Base-by-base conservation (phyloP, 106 monocot species). In the Gastrodia elata region DNA sequence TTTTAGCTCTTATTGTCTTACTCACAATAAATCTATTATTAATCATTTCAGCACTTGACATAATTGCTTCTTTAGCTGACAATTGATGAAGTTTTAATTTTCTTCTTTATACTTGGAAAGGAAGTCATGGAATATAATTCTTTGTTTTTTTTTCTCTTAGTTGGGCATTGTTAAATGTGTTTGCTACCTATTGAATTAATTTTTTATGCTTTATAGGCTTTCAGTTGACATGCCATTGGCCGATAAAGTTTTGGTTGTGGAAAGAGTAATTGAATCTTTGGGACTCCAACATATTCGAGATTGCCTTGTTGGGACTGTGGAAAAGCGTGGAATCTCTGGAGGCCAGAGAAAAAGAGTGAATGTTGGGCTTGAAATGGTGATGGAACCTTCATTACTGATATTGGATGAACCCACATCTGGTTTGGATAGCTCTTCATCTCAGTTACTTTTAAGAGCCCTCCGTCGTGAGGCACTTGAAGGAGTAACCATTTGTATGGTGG, bases 401-500 rank as follows among this genome's bases (percentile, higher is more conserved):
- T 80, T 94, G 8, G 94, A 94, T 80, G 94, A 94, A 75, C 94
- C 94, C 20, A 94, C 94, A 67, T 91, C 94, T 44, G 94, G 94
- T 49, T 80, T 94, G 83, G 94, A 94, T 71, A 94, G 94, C 75
- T 73, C 91, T 76, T 88, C 94, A 38, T 94, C 94, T 61, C 80
- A 83, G 78, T 79, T 94, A 36, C 91, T 94, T 78, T 39, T 94
- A 18, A 91, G 83, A 78, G 88, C 94, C 74, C 94, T 94, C 78
- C 86, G 88, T 11, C 88, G 84, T 76, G 94, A 94, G 75, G 94
- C 94, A 65, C 80, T 91, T 67, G 84, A 94, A 88, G 91, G 94
- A 1, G 94, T 94, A 71, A 94, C 84, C 58, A 83, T 94, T n/a
- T 84, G 82, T 56, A 74, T 84, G 83, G 94, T 94, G 65, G 80